A percentile compares a stretch with the other conserved stretches of the same genome.
Conservation (phyloP, 768 basidiomycete genomes). For the Rhizopogon vinicolor region DNA sequence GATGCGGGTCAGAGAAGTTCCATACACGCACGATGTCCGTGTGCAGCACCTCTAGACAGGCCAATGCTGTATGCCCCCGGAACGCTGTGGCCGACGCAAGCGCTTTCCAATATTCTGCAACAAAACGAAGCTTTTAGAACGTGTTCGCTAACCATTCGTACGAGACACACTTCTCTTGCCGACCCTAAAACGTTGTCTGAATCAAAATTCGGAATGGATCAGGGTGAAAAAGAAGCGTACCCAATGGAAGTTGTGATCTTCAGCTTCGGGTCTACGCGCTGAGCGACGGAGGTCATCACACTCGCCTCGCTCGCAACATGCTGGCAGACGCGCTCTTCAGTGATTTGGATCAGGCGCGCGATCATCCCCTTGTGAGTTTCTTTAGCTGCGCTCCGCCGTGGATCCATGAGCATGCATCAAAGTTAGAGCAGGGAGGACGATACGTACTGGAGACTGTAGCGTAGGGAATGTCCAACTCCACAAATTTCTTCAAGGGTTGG, state of each 20-base stretch:
- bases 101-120: constrained; percentile 5
- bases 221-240: no score
- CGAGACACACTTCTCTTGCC: constrained; percentile 1
- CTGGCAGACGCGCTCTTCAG: neutral
- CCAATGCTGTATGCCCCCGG: no score
- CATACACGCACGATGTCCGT: constrained; percentile 12
- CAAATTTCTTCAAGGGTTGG: neutral
- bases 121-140: neutral
- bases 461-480: neutral
- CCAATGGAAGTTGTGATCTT: no score
- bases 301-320: neutral
- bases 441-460: neutral
- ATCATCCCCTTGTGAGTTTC: neutral
- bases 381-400: neutral
- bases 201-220: no score
- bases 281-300: neutral
- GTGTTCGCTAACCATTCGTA: neutral
- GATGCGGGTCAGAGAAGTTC: constrained; percentile 10
- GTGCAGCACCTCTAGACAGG: constrained; percentile 13
- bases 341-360: neutral
- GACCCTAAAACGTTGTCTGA: neutral
- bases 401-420: neutral
- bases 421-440: neutral
- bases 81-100: no score
- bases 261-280: neutral